A percentile compares a stretch with the other conserved stretches of the same genome.
Evolutionary conservation across 768 basidiomycete species (phyloP).

Genomic region (Coprinopsis sp.): DNA sequence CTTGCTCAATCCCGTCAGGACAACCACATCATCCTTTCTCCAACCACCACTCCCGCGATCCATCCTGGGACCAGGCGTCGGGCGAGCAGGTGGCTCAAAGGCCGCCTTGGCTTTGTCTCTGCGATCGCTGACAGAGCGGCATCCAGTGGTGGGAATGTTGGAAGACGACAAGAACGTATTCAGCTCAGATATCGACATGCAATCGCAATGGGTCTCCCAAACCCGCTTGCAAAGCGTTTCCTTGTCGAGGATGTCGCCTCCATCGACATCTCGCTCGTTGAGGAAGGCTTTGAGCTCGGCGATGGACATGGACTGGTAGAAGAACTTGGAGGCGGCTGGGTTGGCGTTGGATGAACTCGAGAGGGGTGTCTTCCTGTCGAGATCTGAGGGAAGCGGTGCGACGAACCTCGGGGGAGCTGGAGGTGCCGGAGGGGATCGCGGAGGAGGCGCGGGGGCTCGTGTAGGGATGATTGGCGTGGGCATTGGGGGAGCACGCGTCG

Average conservation of each 20-base stretch:
- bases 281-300: constrained; percentile 16
- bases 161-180: constrained; percentile 12
- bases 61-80: neutral
- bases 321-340: constrained; percentile 6
- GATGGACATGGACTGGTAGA: constrained; percentile 16
- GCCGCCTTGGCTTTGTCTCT: constrained; percentile 15
- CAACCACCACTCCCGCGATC: constrained; percentile 7
- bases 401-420: neutral
- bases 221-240: constrained; percentile 16
- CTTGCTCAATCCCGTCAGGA: constrained; percentile 14
- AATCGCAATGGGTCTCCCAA: constrained; percentile 18
- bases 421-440: neutral
- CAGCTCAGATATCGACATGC: constrained; percentile 14
- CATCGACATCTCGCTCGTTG: constrained; percentile 11
- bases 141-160: constrained; percentile 14
- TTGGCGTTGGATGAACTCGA: neutral
- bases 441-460: constrained; percentile 1
- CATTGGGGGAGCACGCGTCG: neutral
- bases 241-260: constrained; percentile 16
- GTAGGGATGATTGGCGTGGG: constrained; percentile 5
- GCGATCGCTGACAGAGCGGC: constrained; percentile 11
- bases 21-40: constrained; percentile 12
- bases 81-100: constrained; percentile 7
- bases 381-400: neutral
- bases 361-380: constrained; percentile 1